Conservation (phyloP, 2,329 filamentous ascomycete genomes). For the Pezicula carpinea region DNA sequence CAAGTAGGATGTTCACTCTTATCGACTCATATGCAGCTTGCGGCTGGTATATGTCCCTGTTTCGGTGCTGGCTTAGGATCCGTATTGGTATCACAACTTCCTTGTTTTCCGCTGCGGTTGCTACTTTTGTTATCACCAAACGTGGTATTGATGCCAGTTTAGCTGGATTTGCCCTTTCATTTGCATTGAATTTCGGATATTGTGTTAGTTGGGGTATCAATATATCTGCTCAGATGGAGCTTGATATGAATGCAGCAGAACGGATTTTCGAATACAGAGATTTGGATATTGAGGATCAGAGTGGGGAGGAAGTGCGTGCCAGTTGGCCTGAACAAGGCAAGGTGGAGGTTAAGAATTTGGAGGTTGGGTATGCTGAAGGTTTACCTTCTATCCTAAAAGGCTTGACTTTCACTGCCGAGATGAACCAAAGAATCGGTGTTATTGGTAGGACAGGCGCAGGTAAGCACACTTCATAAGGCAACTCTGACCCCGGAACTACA, state of each 20-base stretch:
- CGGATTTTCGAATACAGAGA: conserved; percentile 69
- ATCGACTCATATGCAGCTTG: conserved; percentile 63
- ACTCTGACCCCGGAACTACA: conserved; percentile 11
- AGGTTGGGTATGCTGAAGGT: conserved; percentile 65
- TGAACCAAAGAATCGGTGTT: conserved; percentile 44
- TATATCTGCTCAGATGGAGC: conserved; percentile 62
- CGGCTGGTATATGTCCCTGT: conserved; percentile 61
- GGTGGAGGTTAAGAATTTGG: conserved; percentile 67
- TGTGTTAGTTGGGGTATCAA: conserved; percentile 60
- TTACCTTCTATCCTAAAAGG: conserved; percentile 65
- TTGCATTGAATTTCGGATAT: conserved; percentile 62
- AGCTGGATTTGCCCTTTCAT: conserved; percentile 70
- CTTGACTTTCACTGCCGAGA: conserved; percentile 58
- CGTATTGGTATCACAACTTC: conserved; percentile 67
- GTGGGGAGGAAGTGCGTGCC: conserved; percentile 54
- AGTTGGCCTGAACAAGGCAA: conserved; percentile 70
- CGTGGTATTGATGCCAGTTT: conserved; percentile 60
- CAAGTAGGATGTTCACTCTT: conserved; percentile 60
- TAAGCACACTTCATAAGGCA: conserved; percentile 12
- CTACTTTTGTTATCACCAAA: conserved; percentile 56
- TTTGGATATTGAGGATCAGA: conserved; percentile 60
- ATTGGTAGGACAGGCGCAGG: conserved; percentile 24
- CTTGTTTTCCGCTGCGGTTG: conserved; percentile 61
- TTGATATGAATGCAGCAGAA: conserved; percentile 74
- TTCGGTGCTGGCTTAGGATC: conserved; percentile 67